Conservation (phyloP, 2,329 filamentous ascomycete species). For the Sporothrix curviconia region DNA sequence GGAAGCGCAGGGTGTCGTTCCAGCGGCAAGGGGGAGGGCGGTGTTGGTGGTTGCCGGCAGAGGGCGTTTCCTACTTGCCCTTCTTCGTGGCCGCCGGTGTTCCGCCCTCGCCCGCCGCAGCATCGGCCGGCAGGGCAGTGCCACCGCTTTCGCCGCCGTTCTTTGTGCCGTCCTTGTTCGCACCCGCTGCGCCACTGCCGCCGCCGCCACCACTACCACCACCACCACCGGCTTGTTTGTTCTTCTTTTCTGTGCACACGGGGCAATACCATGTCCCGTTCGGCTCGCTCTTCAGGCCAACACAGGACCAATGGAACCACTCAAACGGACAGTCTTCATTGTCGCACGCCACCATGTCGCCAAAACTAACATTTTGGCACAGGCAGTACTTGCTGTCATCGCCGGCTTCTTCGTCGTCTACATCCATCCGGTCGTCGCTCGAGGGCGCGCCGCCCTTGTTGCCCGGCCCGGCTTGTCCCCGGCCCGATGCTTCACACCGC, state of each 20-base stretch:
- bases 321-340: conserved; percentile 74
- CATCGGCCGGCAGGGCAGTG: neutral
- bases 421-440: conserved; percentile 47
- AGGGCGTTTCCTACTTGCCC: conserved; percentile 14
- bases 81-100: conserved; percentile 10
- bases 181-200: neutral
- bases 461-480: conserved; percentile 5
- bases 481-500: conserved; percentile 10
- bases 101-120: neutral
- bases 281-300: conserved; percentile 61
- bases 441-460: conserved; percentile 26
- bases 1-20: no score
- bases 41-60: neutral
- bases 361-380: conserved; percentile 76
- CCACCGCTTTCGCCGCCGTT: no score
- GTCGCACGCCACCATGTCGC: conserved; percentile 85
- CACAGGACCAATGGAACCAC: conserved; percentile 82
- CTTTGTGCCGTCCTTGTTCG: no score
- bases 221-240: conserved; percentile 21
- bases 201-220: neutral
- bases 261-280: conserved; percentile 64
- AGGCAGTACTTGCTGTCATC: conserved; percentile 78
- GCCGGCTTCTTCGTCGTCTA: conserved; percentile 62
- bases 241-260: conserved; percentile 49
- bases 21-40: no score